These are phyloP conservation scores for Amanita inopinata DNA, from an alignment of 768 basidiomycete species.

Conservation along the genomic window DNA sequence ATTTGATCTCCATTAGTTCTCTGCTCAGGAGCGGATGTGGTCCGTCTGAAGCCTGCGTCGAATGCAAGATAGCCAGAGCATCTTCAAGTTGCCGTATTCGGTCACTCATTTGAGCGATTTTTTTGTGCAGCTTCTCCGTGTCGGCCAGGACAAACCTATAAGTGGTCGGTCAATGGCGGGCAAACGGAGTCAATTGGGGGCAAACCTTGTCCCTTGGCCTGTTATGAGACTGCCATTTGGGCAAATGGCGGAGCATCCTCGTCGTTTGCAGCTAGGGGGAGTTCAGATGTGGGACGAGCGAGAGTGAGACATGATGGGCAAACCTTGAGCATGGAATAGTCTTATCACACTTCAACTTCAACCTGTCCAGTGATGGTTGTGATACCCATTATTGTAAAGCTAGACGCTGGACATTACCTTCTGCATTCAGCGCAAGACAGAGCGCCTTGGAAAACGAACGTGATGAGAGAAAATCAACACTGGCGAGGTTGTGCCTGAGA, in stretches of 20 bases:
- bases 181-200: constrained; percentile 11
- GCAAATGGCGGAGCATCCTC: constrained; percentile 72
- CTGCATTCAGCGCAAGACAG: constrained; percentile 57
- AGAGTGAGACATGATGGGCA: constrained; percentile 1
- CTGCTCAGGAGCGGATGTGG: constrained; percentile 50
- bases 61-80: constrained; percentile 49
- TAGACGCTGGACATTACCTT: constrained; percentile 30
- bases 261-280: constrained; percentile 44
- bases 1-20: constrained; percentile 57
- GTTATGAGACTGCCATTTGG: constrained; percentile 71
- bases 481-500: not conserved
- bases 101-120: constrained; percentile 59
- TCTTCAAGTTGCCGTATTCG: too few species aligned
- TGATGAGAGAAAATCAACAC: not conserved
- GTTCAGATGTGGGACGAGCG: constrained; percentile 2
- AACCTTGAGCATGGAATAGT: constrained; percentile 49
- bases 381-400: not conserved
- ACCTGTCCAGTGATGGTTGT: too few species aligned
- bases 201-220: constrained; percentile 66
- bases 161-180: not conserved
- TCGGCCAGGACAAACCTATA: constrained; percentile 61
- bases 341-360: constrained; percentile 72
- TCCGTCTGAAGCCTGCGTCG: constrained; percentile 34
- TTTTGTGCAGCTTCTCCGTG: constrained; percentile 59
- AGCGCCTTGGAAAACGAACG: constrained; percentile 28